Percentiles rank a stretch among this genome's conserved stretches.
These are phyloP conservation scores for Termitomyces sp. DNA, from an alignment of 768 basidiomycete species.

Conservation along the genomic window DNA sequence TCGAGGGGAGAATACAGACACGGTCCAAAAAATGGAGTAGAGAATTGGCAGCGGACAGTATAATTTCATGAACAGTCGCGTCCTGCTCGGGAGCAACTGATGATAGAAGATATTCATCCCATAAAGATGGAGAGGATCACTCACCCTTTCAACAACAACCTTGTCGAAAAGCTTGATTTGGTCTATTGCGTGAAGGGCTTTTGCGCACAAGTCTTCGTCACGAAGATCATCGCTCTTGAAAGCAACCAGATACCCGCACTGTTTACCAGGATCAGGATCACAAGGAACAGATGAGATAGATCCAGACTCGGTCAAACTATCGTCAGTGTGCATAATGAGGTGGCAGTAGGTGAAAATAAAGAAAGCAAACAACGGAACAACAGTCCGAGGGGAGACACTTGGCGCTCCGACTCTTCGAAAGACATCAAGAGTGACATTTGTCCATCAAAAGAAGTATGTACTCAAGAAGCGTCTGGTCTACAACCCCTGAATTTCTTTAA, in stretches of 20 bases:
- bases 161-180: conserved; percentile 10
- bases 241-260: background rate
- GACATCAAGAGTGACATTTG: conserved; percentile 5
- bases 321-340: conserved; percentile 11
- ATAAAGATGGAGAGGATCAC: background rate
- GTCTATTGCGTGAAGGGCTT: conserved; percentile 8
- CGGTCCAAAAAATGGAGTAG: conserved; percentile 16
- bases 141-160: conserved; percentile 10
- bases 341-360: background rate
- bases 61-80: conserved; percentile 9
- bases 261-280: background rate
- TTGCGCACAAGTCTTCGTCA: conserved; percentile 4
- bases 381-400: background rate
- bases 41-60: conserved; percentile 16
- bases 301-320: conserved; percentile 55
- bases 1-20: conserved; percentile 1
- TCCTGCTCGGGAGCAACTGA: conserved; percentile 4
- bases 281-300: conserved; percentile 30
- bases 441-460: conserved; percentile 6
- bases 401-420: background rate
- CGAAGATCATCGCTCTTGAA: background rate
- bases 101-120: background rate
- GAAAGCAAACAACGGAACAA: background rate
- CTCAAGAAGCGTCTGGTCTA: conserved; percentile 17
- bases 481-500: conserved; percentile 52